These are phyloP conservation scores for Jamesozyma jinghongensis DNA, from an alignment of 805 yeast genomes.

Conservation along the genomic window DNA sequence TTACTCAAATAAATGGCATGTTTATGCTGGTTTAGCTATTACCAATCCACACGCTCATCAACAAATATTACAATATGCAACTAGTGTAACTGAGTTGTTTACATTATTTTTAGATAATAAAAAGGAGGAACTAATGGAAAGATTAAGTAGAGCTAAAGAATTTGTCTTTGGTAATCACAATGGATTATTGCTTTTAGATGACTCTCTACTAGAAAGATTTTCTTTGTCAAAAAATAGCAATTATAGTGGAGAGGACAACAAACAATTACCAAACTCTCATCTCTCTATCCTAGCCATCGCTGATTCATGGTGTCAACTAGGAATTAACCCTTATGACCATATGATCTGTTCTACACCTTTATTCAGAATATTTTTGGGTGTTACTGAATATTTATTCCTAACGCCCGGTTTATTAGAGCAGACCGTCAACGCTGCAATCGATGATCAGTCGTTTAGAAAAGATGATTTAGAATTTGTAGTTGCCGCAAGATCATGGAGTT, in stretches of 20 bases:
- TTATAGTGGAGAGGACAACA: conserved; percentile 4
- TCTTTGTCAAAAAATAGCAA: conserved; percentile 63
- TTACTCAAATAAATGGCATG: conserved; percentile 94
- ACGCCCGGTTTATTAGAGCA: conserved; percentile 75
- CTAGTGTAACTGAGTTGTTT: conserved; percentile 72
- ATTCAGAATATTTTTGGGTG: conserved; percentile 88
- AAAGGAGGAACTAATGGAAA: conserved; percentile 43
- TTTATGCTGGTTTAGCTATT: conserved; percentile 94
- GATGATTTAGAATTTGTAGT: conserved; percentile 91
- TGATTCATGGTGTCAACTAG: conserved; percentile 82
- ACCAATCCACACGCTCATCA: conserved; percentile 91
- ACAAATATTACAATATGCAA: conserved; percentile 84
- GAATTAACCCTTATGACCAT: conserved; percentile 90
- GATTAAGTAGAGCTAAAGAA: conserved; percentile 59
- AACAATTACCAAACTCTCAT: conserved; percentile 66
- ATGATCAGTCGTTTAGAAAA: conserved; percentile 59
- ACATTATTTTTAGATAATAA: conserved; percentile 71
- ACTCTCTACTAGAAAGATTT: conserved; percentile 65
- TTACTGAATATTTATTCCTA: conserved; percentile 83
- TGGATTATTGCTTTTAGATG: conserved; percentile 62
- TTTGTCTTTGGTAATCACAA: conserved; percentile 64
- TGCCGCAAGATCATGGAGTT: conserved; percentile 84
- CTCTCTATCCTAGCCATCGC: conserved; percentile 82
- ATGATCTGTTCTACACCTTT: conserved; percentile 93
- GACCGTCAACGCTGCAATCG: conserved; percentile 62